A percentile compares a stretch with the other conserved stretches of the same genome.
Evolutionary conservation across 2,329 filamentous ascomycete species (phyloP).

Genomic region (Trichoderma guizhouense): DNA sequence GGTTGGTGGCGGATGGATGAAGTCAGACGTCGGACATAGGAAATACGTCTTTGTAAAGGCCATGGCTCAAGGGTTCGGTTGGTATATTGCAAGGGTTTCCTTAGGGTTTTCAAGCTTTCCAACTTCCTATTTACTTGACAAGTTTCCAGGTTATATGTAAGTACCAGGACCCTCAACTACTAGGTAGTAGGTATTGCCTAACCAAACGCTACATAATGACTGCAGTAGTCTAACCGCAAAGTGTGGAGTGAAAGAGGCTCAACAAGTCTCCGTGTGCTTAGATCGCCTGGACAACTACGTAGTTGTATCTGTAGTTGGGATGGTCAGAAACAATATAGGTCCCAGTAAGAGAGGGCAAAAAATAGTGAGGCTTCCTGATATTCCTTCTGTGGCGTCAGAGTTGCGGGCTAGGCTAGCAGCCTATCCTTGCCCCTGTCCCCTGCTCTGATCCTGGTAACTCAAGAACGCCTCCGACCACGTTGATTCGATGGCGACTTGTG

Average conservation of each 20-base stretch:
- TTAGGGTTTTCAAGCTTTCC: neutral
- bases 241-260: neutral
- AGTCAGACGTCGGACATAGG: neutral
- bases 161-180: neutral
- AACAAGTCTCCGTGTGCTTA: too few species aligned
- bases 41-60: conserved; percentile 9
- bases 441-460: neutral
- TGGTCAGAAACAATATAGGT: too few species aligned
- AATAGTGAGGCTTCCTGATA: neutral
- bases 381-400: neutral
- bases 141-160: neutral
- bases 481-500: neutral
- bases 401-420: neutral
- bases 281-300: too few species aligned
- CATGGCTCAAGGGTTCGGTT: neutral
- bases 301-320: too few species aligned
- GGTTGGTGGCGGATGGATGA: neutral
- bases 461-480: neutral
- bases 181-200: neutral
- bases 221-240: neutral
- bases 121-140: neutral
- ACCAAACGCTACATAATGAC: neutral
- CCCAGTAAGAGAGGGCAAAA: neutral
- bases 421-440: neutral
- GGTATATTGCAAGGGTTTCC: too few species aligned